A percentile compares a stretch with the other conserved stretches of the same genome.
Conservation (phyloP, 2,329 filamentous ascomycete genomes). For the Fonsecaea monophora region DNA sequence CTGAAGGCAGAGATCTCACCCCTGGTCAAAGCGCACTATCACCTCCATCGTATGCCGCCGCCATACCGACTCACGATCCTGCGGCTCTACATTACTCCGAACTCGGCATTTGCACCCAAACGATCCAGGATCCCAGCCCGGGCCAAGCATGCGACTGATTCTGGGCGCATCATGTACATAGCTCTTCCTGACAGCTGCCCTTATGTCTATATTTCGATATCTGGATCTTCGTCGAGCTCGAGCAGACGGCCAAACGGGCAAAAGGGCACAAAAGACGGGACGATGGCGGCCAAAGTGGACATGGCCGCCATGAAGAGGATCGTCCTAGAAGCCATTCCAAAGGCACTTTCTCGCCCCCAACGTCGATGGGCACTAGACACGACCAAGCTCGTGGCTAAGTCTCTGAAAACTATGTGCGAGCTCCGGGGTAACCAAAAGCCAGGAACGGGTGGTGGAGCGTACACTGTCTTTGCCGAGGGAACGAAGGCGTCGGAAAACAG, state of each 20-base stretch:
- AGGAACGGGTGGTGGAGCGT: constrained; percentile 77
- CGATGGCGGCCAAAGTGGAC: constrained; percentile 32
- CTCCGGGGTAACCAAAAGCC: constrained; percentile 72
- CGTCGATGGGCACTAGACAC: constrained; percentile 72
- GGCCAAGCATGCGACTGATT: constrained; percentile 57
- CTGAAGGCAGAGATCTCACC: constrained; percentile 77
- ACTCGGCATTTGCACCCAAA: constrained; percentile 74
- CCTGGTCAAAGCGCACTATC: constrained; percentile 83
- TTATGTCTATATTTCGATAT: constrained; percentile 70
- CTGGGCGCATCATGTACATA: constrained; percentile 75
- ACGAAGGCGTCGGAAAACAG: constrained; percentile 1
- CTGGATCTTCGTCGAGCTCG: constrained; percentile 47
- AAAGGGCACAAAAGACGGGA: constrained; percentile 17
- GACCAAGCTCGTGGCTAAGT: constrained; percentile 73
- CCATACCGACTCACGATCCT: constrained; percentile 72
- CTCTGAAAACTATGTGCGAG: constrained; percentile 71
- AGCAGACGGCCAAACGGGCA: constrained; percentile 39
- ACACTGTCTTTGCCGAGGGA: constrained; percentile 69
- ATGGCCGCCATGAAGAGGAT: constrained; percentile 53
- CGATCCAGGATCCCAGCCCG: constrained; percentile 45
- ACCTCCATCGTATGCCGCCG: constrained; percentile 66
- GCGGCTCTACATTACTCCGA: constrained; percentile 74
- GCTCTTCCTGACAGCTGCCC: constrained; percentile 83
- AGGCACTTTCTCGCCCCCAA: constrained; percentile 77
- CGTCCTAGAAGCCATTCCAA: constrained; percentile 79